A percentile compares a stretch with the other conserved stretches of the same genome.
Conservation (phyloP, 352 stramenopile genomes). For the Phytopythium delawarense region DNA sequence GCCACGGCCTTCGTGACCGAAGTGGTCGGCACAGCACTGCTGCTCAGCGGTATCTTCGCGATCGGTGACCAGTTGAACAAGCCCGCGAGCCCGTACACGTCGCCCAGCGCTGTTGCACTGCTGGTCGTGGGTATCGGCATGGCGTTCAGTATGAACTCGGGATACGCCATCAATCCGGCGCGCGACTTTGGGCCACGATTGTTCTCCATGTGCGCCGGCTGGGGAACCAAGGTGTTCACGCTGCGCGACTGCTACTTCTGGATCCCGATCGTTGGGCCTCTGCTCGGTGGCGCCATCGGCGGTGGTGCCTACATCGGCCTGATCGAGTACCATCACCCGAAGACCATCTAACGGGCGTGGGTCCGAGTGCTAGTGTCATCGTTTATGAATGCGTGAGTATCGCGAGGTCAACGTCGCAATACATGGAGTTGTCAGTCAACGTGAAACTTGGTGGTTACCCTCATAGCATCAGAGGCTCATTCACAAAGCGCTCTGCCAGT, state of each 20-base stretch:
- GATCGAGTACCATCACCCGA: slow-evolving; percentile 23
- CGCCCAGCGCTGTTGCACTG: slow-evolving; percentile 41
- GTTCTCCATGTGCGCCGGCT: slow-evolving; percentile 24
- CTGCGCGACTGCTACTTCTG: slow-evolving; percentile 28
- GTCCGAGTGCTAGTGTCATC: neutral
- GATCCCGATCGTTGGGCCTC: slow-evolving; percentile 26
- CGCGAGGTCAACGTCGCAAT: neutral
- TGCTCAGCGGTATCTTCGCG: slow-evolving; percentile 58
- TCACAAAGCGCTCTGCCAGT: no score
- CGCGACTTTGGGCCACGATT: slow-evolving; percentile 22
- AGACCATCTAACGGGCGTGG: neutral
- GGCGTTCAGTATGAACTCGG: slow-evolving; percentile 67
- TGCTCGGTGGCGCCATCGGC: slow-evolving; percentile 18
- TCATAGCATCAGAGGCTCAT: no score
- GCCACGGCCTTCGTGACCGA: slow-evolving; percentile 34
- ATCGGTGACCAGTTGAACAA: slow-evolving; percentile 56
- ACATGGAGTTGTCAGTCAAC: neutral
- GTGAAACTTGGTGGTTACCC: no score
- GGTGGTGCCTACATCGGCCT: slow-evolving; percentile 15
- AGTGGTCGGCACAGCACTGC: slow-evolving; percentile 40
- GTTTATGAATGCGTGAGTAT: neutral
- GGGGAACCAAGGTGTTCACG: slow-evolving; percentile 25
- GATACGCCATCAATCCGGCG: slow-evolving; percentile 43
- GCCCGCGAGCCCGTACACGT: slow-evolving; percentile 35
- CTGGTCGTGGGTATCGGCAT: slow-evolving; percentile 65